Base-by-base conservation (phyloP, 306 rosid species). In the Vigna reflexopilosa region DNA sequence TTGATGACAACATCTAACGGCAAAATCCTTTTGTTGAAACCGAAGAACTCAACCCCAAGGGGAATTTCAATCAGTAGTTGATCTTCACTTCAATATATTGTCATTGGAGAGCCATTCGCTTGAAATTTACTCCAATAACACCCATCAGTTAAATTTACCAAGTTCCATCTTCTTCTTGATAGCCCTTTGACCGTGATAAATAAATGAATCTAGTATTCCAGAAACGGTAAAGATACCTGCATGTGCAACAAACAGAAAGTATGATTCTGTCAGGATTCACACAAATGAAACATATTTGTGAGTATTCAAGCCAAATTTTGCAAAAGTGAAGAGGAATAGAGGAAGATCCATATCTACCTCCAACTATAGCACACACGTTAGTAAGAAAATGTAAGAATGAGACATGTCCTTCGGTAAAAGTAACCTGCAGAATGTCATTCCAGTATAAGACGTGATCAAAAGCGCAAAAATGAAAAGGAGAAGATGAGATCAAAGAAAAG, bases 81-180 rank as follows among this genome's bases (percentile, higher is more conserved):
- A 78, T 78, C 77, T 73, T 69, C 84, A 74, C 87, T 76, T 52
- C 42, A 80, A 62, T 42, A 62, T 80, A 77, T 78, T 81, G 61
- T 78, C 75, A 79, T 85, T 70, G 6, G 49, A 74, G 84, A 38
- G 88, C 86, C 89, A 82, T 84, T 69, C 71, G 14, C 76, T 3
- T 83, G 78, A 51, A 76, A 80, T 34, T 42, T 83, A 86, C 71
- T 80, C 72, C 56, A 76, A 77, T 40, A 82, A 68, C 72, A 73
- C 80, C 61, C 47, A 56, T 93, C 85, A 96, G 80, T 77, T 91
- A 50, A 93, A 93, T 87, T 96, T 96, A 42, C 99, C 97, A 10
- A 96, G 75, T 85, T 96, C 98, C 93, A 96, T 96, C 89, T 96
- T 96, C 90, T 96, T 96, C 91, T 91, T 91, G 81, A 96, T 91